Percentiles rank a stretch among this genome's conserved stretches.
Evolutionary conservation across 805 yeast genomes (phyloP).

Genomic region (Pichia nanzhaoensis): DNA sequence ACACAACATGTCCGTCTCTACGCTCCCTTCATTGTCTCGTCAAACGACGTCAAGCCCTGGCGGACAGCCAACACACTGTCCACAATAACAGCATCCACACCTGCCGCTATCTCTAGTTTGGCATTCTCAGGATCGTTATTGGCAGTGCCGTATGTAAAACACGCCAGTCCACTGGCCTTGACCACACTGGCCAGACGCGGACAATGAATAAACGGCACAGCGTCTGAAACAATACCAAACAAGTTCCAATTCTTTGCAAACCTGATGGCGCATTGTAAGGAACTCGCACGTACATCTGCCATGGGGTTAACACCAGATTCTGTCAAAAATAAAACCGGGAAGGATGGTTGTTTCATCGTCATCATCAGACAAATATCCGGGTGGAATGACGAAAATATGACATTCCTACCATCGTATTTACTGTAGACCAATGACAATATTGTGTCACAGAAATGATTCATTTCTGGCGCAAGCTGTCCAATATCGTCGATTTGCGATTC

Average conservation of each 20-base stretch:
- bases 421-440: slow-evolving; percentile 76
- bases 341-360: slow-evolving; percentile 86
- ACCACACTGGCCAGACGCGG: slow-evolving; percentile 90
- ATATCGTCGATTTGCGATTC: slow-evolving; percentile 86
- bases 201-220: slow-evolving; percentile 76
- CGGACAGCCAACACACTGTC: slow-evolving; percentile 93
- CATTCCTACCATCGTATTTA: slow-evolving; percentile 70
- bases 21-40: slow-evolving; percentile 11
- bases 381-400: slow-evolving; percentile 87
- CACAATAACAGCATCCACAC: slow-evolving; percentile 97
- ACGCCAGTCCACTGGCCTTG: slow-evolving; percentile 82
- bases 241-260: slow-evolving; percentile 89
- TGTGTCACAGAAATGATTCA: slow-evolving; percentile 85
- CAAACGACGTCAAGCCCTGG: slow-evolving; percentile 51
- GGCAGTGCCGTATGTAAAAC: slow-evolving; percentile 82
- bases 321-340: slow-evolving; percentile 84
- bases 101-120: slow-evolving; percentile 80
- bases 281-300: slow-evolving; percentile 86
- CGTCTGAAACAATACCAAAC: slow-evolving; percentile 87
- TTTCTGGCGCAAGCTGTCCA: slow-evolving; percentile 76
- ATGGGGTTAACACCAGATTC: slow-evolving; percentile 80
- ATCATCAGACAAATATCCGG: slow-evolving; percentile 86
- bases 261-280: slow-evolving; percentile 84
- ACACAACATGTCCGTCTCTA: too few species aligned
- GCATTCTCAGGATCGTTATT: slow-evolving; percentile 84